phyloP scores from a whole-genome alignment of 1,284 basidiomycete species.

The Puccinia brachypodii region DNA sequence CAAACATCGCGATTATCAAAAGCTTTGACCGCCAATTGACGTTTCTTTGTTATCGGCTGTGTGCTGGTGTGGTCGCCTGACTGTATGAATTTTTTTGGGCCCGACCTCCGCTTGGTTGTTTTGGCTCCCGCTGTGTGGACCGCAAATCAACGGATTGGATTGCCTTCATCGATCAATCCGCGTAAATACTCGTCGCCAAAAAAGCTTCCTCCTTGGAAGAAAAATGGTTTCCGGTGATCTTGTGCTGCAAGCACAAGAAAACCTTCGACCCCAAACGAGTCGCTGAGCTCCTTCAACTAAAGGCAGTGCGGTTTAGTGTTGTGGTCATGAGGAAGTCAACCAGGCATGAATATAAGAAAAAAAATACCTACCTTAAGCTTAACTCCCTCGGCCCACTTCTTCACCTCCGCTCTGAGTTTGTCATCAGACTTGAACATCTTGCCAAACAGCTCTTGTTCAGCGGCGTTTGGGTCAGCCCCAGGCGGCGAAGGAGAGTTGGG shows the following conservation, averaged over 20 bases:
- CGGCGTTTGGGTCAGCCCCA: not conserved
- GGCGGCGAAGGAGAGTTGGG: not conserved
- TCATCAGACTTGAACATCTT: not conserved
- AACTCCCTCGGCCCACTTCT: not conserved
- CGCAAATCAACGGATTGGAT: constrained; percentile 1
- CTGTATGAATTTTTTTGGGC: not conserved
- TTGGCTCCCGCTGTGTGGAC: not conserved
- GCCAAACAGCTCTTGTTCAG: not conserved
- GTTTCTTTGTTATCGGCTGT: not conserved
- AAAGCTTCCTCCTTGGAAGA: constrained; percentile 7
- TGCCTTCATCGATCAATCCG: not conserved
- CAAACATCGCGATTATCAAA: not conserved
- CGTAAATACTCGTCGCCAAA: not conserved
- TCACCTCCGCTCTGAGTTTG: not conserved
- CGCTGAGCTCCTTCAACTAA: constrained; percentile 11
- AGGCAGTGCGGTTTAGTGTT: not conserved
- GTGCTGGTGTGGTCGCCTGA: not conserved
- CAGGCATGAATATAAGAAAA: not conserved
- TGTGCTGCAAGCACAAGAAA: constrained; percentile 4
- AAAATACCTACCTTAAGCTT: not conserved
- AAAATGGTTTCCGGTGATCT: not conserved
- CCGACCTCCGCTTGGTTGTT: not conserved
- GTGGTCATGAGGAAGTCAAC: not conserved
- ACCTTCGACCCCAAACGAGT: not conserved
- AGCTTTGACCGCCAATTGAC: not conserved